A percentile compares a stretch with the other conserved stretches of the same genome.
These are phyloP conservation scores for Sporodiniella umbellata DNA, from an alignment of 371 early-diverging fungal genomes.

Conservation along the genomic window DNA sequence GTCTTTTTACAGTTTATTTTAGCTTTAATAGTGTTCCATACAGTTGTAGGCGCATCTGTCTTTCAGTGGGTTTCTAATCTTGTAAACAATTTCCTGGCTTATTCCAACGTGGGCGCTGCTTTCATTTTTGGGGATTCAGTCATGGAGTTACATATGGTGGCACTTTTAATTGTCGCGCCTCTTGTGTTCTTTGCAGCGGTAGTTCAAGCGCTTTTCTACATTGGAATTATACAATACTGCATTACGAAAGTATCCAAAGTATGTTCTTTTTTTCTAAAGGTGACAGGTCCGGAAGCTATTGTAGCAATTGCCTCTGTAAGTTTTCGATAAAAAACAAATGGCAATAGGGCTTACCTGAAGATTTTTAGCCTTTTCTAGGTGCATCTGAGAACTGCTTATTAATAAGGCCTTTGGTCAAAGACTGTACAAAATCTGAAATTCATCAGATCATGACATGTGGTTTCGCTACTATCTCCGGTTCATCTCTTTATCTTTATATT, in stretches of 20 bases:
- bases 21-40: slow-evolving; percentile 76
- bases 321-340: no score
- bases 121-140: slow-evolving; percentile 63
- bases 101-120: slow-evolving; percentile 56
- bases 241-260: slow-evolving; percentile 63
- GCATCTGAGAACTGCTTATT: slow-evolving; percentile 81
- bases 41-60: slow-evolving; percentile 63
- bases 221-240: slow-evolving; percentile 80
- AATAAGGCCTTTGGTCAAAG: slow-evolving; percentile 71
- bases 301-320: slow-evolving; percentile 73
- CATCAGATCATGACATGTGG: slow-evolving; percentile 84
- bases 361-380: slow-evolving; percentile 67
- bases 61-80: slow-evolving; percentile 70
- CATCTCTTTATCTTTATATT: slow-evolving; percentile 69
- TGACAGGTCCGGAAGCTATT: slow-evolving; percentile 83
- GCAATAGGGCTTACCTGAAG: no score
- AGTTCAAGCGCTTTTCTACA: slow-evolving; percentile 77
- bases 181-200: slow-evolving; percentile 82
- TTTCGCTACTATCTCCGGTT: slow-evolving; percentile 84
- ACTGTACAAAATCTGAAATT: slow-evolving; percentile 80
- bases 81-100: slow-evolving; percentile 59
- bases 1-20: slow-evolving; percentile 71
- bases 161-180: slow-evolving; percentile 71
- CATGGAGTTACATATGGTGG: slow-evolving; percentile 47
- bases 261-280: slow-evolving; percentile 65